These are phyloP conservation scores for Aspergillus indologenus DNA, from an alignment of 495 filamentous ascomycete genomes.

Conservation along the genomic window DNA sequence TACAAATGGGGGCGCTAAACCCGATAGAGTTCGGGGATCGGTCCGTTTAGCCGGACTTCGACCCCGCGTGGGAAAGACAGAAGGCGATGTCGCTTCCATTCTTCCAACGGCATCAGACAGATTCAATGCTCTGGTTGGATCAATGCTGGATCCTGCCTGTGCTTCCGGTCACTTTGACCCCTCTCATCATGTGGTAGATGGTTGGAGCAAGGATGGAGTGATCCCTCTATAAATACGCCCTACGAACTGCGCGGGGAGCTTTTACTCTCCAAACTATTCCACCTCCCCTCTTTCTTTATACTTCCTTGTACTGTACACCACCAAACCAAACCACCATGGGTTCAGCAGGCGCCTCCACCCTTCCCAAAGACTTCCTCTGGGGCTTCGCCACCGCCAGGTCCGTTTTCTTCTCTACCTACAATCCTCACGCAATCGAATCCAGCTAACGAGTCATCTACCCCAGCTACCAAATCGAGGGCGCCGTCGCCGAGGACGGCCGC, in stretches of 20 bases:
- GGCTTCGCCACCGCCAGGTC: conserved; percentile 78
- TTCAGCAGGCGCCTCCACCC: conserved; percentile 34
- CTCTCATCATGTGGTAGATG: background rate
- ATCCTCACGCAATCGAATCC: no score
- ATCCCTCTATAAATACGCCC: background rate
- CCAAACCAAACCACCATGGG: conserved; percentile 26
- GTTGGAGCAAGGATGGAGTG: background rate
- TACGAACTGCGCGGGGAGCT: background rate
- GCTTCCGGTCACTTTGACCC: background rate
- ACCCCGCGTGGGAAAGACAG: background rate
- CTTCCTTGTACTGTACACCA: background rate
- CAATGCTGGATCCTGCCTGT: background rate
- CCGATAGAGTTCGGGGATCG: conserved; percentile 21
- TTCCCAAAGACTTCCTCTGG: conserved; percentile 76
- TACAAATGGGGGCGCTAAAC: background rate
- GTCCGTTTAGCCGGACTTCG: conserved; percentile 28
- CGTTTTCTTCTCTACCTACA: conserved; percentile 21
- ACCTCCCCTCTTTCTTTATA: background rate
- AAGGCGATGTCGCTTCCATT: background rate
- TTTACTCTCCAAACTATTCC: background rate
- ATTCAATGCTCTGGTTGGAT: conserved; percentile 1
- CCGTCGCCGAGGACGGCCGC: conserved; percentile 62
- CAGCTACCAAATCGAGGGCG: conserved; percentile 78
- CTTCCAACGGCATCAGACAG: conserved; percentile 19
- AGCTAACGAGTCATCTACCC: no score